Base-by-base conservation (phyloP, 192 early-diverging fungal species). In the Umbelopsis ramanniana region DNA sequence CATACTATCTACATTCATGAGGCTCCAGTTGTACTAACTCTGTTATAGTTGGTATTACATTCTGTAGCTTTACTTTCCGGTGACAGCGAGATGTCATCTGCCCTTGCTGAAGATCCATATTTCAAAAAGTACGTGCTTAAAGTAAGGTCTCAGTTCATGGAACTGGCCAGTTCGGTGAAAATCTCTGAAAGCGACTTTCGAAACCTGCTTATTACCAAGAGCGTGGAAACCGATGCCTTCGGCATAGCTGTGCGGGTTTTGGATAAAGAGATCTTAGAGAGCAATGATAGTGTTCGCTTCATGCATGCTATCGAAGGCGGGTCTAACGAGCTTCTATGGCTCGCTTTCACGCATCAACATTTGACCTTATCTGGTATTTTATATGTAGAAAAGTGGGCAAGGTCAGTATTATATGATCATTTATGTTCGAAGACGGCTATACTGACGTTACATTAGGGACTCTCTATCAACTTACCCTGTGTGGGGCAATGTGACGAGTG, bases 161-260 rank as follows among this genome's bases (percentile, higher is more conserved):
- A 55, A 6, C 68, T 93, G 17, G 83, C 84, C 19, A 76, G 85
- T 19, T 63, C 72, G 11, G 83, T 85, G 6, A 79, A 85, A 4
- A 85, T 93, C 29, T 84, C 85, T 2, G 54, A 82, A 11, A 54
- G 66, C 17, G 76, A 89, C 19, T 84, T 92, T 68, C 81, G 84
- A 68, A 70, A 73, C 29, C 68, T 87, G 19, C 37, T 88, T 22
- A 70, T 86, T 29, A 74, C 74, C 81, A 85, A 84, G 29, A 72
- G 72, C 11, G 73, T 81, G 45, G 74, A 82, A 46, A 70, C 63
- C 2, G 74, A 79, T 48, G 69, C 69, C 0, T 84, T 84, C 37
- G 69, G 67, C 10, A 45, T 81, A 6, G 73, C 63, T n/a, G 29
- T 81, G 14, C 33, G 68, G 11, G 66, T 81, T 6, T 47, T 81